phyloP scores from a whole-genome alignment of 257 asterid species.

The Solanum chilense region DNA sequence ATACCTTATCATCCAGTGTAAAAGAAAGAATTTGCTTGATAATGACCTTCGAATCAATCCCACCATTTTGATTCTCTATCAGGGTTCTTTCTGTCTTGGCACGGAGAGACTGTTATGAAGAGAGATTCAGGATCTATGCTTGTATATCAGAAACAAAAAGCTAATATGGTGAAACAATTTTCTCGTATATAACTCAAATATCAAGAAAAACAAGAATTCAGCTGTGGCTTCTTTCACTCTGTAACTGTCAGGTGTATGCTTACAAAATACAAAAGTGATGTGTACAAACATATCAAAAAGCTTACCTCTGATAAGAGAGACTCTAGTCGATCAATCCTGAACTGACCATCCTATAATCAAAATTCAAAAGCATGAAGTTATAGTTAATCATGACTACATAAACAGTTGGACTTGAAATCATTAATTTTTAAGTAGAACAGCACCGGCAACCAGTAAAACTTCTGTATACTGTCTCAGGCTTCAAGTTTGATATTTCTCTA shows the following conservation, averaged over 20 bases:
- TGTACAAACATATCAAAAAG: background rate
- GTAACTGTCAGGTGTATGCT: background rate
- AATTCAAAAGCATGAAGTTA: slow-evolving; percentile 17
- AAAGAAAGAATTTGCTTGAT: slow-evolving; percentile 61
- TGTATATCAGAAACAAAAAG: background rate
- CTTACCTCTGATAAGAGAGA: slow-evolving; percentile 88
- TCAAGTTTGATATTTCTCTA: background rate
- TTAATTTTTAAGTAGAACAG: background rate
- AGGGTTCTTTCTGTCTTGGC: slow-evolving; percentile 57
- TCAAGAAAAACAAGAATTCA: background rate
- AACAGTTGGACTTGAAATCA: background rate
- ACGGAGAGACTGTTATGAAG: slow-evolving; percentile 62
- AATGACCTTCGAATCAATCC: slow-evolving; percentile 33
- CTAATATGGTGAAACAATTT: background rate
- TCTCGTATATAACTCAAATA: background rate
- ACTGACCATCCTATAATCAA: slow-evolving; percentile 60
- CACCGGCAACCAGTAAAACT: background rate
- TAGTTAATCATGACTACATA: background rate
- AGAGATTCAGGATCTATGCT: slow-evolving; percentile 8
- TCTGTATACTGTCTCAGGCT: background rate
- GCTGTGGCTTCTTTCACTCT: background rate
- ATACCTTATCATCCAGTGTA: slow-evolving; percentile 74
- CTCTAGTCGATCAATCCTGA: slow-evolving; percentile 95
- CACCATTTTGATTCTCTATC: slow-evolving; percentile 35
- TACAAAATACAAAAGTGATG: background rate